Conservation (phyloP, 2,329 filamentous ascomycete species). For the Talaromyces sp. region DNA sequence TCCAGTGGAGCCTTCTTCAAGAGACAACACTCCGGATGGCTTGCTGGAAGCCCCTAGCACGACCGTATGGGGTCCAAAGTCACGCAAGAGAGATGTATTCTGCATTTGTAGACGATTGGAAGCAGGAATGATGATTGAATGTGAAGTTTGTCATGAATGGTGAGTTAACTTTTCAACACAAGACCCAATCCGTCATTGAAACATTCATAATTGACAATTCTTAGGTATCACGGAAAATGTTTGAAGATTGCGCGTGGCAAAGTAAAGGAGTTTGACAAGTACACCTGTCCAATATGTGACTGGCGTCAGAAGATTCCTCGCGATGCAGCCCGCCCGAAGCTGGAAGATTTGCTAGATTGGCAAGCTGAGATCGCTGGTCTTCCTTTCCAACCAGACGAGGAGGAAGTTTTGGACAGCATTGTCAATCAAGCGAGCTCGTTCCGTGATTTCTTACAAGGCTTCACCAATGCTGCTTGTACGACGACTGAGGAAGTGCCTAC, state of each 20-base stretch:
- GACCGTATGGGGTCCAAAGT: constrained; percentile 54
- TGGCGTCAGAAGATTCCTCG: constrained; percentile 96
- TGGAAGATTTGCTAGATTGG: constrained; percentile 85
- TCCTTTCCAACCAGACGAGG: constrained; percentile 95
- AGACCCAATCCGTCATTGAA: not conserved
- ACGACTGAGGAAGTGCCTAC: constrained; percentile 85
- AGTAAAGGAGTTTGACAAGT: constrained; percentile 97
- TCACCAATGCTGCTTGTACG: constrained; percentile 78
- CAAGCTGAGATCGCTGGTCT: constrained; percentile 77
- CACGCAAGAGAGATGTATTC: constrained; percentile 75
- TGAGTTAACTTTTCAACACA: constrained; percentile 49
- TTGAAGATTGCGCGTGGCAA: constrained; percentile 97
- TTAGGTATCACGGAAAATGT: constrained; percentile 95
- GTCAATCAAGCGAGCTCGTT: constrained; percentile 84
- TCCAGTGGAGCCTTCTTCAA: constrained; percentile 87
- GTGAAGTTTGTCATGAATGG: constrained; percentile 97
- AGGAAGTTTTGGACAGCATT: constrained; percentile 81
- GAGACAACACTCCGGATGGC: constrained; percentile 70
- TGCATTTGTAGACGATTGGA: constrained; percentile 94
- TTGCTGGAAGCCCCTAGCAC: constrained; percentile 49
- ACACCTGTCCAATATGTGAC: constrained; percentile 97
- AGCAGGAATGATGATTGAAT: constrained; percentile 99
- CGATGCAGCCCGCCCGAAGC: constrained; percentile 90
- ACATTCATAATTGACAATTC: constrained; percentile 28
- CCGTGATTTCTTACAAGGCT: constrained; percentile 76